Evolutionary conservation across 108 stramenopile genomes (phyloP), one percentile per base, ranked within the genome.

Genomic region (Chaetoceros tenuissimus): DNA sequence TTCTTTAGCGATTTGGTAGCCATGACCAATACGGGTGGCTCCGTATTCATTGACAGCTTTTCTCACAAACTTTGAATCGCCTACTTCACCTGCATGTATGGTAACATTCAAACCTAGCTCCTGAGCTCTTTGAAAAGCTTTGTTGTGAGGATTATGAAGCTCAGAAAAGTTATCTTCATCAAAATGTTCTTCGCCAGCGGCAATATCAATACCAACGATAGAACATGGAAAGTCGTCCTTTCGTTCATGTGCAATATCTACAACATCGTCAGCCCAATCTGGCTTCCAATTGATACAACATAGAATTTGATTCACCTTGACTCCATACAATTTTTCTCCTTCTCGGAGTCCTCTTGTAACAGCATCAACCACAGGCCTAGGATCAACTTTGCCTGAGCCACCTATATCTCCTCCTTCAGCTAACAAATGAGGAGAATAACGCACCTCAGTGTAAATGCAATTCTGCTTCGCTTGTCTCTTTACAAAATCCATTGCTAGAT

Each of bases 171-270:
- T 51, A 13, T 63, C 68, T 31, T 31, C 23, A 48, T 78, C 64
- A 62, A 82, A 86, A 64, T 86, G 84, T 31, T 73, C 69, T 50
- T 86, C 84, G 1, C 84, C 84, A 23, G 84, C 80, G 2, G 84
- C 84, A 69, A 86, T 74, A 55, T 86, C 84, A 0, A 86, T 54
- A 1, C 78, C 84, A 10, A 86, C 80, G 10, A 80, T 74, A 2
- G 72, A 73, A 68, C 84, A 86, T 10, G 77, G 74, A 53, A 30
- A 63, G 40, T 78, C 75, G 10, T 76, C 24, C 17, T 57, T 62
- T 60, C 62, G 59, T 43, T 73, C 59, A 24, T 74, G 13, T 30
- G 75, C 78, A 58, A 86, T 31, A 3, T 66, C 59, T 1, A 86
- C 63, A 13, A 73, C 63, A 55, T 67, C 72, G 0, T 54, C 31